Conservation (phyloP, 768 basidiomycete genomes). For the Mycena vulgaris region DNA sequence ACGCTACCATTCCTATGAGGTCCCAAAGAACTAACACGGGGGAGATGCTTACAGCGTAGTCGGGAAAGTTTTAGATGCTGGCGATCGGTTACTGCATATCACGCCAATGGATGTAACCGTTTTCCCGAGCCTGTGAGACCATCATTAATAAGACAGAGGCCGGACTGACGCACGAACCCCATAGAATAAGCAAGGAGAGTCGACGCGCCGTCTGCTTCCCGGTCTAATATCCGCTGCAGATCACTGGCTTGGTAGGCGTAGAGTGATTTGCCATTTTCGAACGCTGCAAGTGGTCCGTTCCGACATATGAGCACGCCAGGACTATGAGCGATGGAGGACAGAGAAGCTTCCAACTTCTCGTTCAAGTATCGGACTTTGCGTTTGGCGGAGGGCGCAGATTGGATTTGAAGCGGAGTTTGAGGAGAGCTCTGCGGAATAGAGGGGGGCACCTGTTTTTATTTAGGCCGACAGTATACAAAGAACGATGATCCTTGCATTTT, state of each 20-base stretch:
- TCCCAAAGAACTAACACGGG: no score
- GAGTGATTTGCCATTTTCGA: conserved; percentile 5
- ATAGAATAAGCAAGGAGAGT: conserved; percentile 17
- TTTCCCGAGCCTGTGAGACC: conserved; percentile 11
- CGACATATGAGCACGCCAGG: conserved; percentile 1
- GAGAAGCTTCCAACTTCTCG: conserved; percentile 1
- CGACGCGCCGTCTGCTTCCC: conserved; percentile 1
- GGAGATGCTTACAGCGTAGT: conserved; percentile 10
- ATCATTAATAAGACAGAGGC: background rate
- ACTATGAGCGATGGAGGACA: background rate
- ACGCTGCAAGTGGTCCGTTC: background rate
- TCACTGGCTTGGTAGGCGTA: conserved; percentile 9
- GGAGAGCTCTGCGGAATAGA: background rate
- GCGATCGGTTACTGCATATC: background rate
- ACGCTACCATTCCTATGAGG: background rate
- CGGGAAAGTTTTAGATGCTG: background rate
- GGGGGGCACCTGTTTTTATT: background rate
- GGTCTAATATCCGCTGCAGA: conserved; percentile 4
- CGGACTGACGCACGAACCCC: background rate
- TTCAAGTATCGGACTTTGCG: conserved; percentile 1
- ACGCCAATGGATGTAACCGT: background rate
- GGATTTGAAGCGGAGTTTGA: background rate
- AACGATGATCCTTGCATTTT: background rate
- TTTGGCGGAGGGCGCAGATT: background rate
- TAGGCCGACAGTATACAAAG: background rate